phyloP scores from a whole-genome alignment of 306 rosid genomes.

The Acacia crassicarpa region DNA sequence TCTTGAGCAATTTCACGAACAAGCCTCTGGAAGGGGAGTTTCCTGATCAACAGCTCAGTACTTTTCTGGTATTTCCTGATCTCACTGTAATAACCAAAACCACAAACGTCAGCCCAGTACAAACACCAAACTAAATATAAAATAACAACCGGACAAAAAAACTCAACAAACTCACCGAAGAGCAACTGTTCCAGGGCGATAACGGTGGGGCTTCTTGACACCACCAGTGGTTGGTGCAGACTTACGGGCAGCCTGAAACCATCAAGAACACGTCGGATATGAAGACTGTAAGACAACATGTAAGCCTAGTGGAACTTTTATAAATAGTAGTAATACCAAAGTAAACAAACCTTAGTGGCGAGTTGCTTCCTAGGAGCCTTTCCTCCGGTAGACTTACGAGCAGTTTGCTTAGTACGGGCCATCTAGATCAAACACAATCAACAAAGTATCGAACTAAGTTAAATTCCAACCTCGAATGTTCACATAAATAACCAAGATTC shows the following conservation, averaged over 20 bases:
- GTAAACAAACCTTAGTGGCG: neutral
- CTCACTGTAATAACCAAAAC: constrained; percentile 48
- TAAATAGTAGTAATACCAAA: neutral
- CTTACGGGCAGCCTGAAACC: constrained; percentile 80
- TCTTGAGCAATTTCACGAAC: constrained; percentile 97
- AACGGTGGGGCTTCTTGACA: constrained; percentile 94
- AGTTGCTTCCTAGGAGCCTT: constrained; percentile 1
- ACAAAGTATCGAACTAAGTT: neutral
- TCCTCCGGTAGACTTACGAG: neutral
- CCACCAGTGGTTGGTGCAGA: constrained; percentile 98
- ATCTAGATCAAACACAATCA: neutral
- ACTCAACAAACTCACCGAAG: constrained; percentile 54
- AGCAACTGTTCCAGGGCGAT: constrained; percentile 94
- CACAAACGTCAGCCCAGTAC: neutral
- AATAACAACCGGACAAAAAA: accelerated
- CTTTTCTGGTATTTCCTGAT: constrained; percentile 95
- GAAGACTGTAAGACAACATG: accelerated
- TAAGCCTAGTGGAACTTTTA: neutral
- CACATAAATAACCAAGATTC: neutral
- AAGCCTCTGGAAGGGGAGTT: constrained; percentile 90
- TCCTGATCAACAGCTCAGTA: constrained; percentile 87
- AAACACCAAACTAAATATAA: accelerated
- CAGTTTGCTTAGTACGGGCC: constrained; percentile 2
- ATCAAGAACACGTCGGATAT: accelerated
- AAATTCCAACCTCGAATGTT: neutral